A percentile compares a stretch with the other conserved stretches of the same genome.
Conservation (phyloP, 345 rosid genomes). For the Salix koriyanagi region DNA sequence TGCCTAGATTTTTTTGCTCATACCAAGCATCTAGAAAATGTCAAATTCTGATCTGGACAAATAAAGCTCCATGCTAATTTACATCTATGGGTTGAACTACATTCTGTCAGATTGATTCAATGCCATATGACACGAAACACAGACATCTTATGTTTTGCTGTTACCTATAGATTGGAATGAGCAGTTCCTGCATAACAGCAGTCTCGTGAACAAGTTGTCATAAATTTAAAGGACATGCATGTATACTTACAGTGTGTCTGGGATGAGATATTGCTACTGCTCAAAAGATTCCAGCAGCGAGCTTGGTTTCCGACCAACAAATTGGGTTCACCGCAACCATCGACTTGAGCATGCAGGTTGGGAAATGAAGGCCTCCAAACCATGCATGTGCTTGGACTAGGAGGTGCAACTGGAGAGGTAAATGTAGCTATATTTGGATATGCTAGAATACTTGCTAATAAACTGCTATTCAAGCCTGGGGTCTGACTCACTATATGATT, state of each 20-base stretch:
- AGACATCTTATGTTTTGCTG: neutral
- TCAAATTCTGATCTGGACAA: neutral
- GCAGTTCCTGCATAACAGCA: neutral
- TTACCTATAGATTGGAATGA: neutral
- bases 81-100: neutral
- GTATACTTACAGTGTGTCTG: slow-evolving; percentile 30
- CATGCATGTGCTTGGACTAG: slow-evolving; percentile 13
- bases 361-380: neutral
- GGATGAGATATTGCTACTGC: slow-evolving; percentile 17
- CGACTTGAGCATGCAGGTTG: slow-evolving; percentile 31
- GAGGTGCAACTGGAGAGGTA: slow-evolving; percentile 14
- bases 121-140: neutral
- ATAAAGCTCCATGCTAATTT: neutral
- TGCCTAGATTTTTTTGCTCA: neutral
- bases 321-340: slow-evolving; percentile 14
- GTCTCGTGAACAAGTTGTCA: neutral
- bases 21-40: neutral
- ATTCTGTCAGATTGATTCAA: neutral
- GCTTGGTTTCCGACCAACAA: slow-evolving; percentile 22
- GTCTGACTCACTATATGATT: slow-evolving; percentile 11
- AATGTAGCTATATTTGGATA: slow-evolving; percentile 6
- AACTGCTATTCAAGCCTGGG: slow-evolving; percentile 16
- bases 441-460: slow-evolving; percentile 17
- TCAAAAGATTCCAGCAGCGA: slow-evolving; percentile 29
- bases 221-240: neutral